phyloP scores from a whole-genome alignment of 2,329 filamentous ascomycete species.

The Colletotrichum theobromicola region DNA sequence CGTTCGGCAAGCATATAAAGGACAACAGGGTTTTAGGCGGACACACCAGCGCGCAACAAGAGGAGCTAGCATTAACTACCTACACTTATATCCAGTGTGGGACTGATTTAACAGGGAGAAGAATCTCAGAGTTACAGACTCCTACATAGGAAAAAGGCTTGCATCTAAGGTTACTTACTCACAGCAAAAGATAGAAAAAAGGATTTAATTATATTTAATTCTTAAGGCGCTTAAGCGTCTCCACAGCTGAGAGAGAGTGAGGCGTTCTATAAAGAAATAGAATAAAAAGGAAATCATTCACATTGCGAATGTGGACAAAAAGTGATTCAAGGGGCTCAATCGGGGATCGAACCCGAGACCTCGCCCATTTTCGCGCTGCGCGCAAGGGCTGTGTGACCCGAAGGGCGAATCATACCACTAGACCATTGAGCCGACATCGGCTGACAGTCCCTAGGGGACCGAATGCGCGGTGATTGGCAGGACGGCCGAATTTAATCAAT shows the following conservation, averaged over 20 bases:
- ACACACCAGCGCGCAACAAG: background rate
- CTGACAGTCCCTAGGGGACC: background rate
- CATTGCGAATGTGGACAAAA: fast-evolving
- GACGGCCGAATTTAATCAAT: fast-evolving
- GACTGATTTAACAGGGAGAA: background rate
- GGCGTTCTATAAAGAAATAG: too few species aligned
- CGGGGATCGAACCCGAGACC: conserved; percentile 20
- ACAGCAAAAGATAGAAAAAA: too few species aligned
- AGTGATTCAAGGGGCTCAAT: background rate
- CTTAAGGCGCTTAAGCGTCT: background rate
- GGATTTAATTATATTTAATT: too few species aligned
- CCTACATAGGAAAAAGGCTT: too few species aligned
- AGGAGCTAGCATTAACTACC: background rate
- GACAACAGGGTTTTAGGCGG: background rate
- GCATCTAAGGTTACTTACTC: too few species aligned
- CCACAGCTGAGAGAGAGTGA: too few species aligned
- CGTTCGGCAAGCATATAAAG: background rate
- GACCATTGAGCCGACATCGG: conserved; percentile 12
- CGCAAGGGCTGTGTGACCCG: conserved; percentile 1
- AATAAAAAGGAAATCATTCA: background rate
- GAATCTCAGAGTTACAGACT: background rate
- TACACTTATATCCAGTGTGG: too few species aligned
- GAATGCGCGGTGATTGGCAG: background rate
- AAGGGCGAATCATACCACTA: conserved; percentile 22
- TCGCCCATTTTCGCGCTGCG: conserved; percentile 10